Percentiles rank a stretch among this genome's conserved stretches.
Conservation (phyloP, 2,329 filamentous ascomycete species). For the Tolypocladium pustulatum region DNA sequence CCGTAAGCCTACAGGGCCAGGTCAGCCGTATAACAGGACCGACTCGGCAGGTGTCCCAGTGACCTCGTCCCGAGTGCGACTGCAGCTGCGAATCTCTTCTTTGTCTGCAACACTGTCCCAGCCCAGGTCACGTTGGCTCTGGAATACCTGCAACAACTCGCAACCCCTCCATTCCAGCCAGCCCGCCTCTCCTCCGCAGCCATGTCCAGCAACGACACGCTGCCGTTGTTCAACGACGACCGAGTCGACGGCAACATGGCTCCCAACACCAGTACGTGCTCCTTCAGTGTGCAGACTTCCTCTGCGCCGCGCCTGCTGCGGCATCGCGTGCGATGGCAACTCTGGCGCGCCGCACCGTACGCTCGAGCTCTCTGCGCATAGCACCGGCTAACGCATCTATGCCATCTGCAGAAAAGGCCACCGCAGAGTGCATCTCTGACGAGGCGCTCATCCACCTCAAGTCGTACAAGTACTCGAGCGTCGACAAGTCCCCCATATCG, state of each 20-base stretch:
- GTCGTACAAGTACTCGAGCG: slow-evolving; percentile 93
- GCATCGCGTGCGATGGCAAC: neutral
- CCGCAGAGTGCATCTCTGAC: slow-evolving; percentile 70
- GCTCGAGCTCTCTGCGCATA: neutral
- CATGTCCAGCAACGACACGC: slow-evolving; percentile 20
- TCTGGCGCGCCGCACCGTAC: too few relatives aligned
- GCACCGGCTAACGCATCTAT: neutral
- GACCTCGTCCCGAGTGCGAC: neutral
- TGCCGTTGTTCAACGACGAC: slow-evolving; percentile 18
- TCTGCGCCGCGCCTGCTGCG: neutral
- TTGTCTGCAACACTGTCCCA: neutral
- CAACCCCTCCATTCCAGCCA: slow-evolving; percentile 6
- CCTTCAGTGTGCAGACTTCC: neutral
- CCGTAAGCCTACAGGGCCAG: neutral
- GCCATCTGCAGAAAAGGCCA: slow-evolving; percentile 31
- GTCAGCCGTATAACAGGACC: neutral
- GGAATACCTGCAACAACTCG: neutral
- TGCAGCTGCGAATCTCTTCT: neutral
- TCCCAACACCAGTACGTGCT: slow-evolving; percentile 21
- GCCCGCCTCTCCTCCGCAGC: slow-evolving; percentile 7
- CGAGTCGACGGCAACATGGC: slow-evolving; percentile 19
- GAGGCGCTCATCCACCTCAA: slow-evolving; percentile 86
- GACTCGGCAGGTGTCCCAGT: neutral
- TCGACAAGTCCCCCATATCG: slow-evolving; percentile 91
- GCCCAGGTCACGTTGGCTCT: neutral